Evolutionary conservation across 1,139 yeast species (phyloP).

Genomic region (Yamadazyma membranifaciens): DNA sequence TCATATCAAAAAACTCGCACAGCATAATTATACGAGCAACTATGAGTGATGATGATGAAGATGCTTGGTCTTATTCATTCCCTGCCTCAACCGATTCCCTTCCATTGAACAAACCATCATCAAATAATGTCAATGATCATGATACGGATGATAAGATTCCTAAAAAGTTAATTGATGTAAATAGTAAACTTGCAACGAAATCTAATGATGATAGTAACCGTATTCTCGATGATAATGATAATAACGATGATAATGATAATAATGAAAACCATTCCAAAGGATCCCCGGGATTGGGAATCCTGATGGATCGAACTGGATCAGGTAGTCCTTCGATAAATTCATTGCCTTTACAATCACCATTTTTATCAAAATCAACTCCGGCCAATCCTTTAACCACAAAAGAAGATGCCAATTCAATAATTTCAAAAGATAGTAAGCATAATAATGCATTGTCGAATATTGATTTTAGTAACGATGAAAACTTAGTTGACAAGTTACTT

Average conservation of each 20-base stretch:
- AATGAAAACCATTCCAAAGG: neutral
- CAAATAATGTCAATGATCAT: neutral
- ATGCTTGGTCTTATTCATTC: constrained; percentile 46
- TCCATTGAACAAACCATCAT: constrained; percentile 7
- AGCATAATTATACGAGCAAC: constrained; percentile 7
- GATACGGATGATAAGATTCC: neutral
- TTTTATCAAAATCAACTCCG: constrained; percentile 47
- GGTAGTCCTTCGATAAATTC: constrained; percentile 14
- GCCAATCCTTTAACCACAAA: constrained; percentile 60
- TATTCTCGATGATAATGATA: neutral
- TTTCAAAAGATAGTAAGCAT: constrained; percentile 30
- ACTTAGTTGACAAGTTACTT: constrained; percentile 15
- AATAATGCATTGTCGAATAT: constrained; percentile 13
- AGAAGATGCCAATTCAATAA: constrained; percentile 48
- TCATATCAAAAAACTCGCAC: neutral
- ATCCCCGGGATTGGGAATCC: too few relatives aligned
- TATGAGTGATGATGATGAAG: constrained; percentile 23
- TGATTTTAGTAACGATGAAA: constrained; percentile 10
- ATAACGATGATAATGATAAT: neutral
- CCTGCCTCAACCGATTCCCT: constrained; percentile 39
- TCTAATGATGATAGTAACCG: neutral
- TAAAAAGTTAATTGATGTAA: neutral
- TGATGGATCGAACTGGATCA: neutral
- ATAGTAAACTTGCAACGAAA: neutral
- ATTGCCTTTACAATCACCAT: constrained; percentile 35